phyloP scores from a whole-genome alignment of 2,329 filamentous ascomycete species.

The Lasiodiplodia gonubiensis region DNA sequence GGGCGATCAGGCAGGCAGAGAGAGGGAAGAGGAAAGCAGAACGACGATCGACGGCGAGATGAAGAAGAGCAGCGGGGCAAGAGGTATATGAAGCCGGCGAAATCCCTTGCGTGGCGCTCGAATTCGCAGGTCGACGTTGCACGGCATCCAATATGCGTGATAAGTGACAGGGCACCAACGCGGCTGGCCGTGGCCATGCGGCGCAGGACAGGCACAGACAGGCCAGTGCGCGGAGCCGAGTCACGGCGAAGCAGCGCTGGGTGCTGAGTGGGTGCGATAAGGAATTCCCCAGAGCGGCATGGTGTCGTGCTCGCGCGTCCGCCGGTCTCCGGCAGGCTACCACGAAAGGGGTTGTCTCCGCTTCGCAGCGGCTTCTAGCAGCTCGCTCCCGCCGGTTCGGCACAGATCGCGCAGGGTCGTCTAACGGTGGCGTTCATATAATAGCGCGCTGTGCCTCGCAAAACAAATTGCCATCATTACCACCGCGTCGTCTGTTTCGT shows the following conservation, averaged over 20 bases:
- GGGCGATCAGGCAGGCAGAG: conserved; percentile 16
- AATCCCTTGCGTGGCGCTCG: conserved; percentile 17
- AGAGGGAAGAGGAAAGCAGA: conserved; percentile 11
- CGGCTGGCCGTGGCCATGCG: not conserved
- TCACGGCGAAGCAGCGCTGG: not conserved
- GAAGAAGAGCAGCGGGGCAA: conserved; percentile 2
- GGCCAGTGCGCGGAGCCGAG: conserved; percentile 4
- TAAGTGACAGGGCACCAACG: not conserved
- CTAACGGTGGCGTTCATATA: conserved; percentile 12
- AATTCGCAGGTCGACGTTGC: conserved; percentile 11
- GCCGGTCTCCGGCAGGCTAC: not conserved
- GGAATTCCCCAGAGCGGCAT: conserved; percentile 16
- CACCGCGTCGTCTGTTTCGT: conserved; percentile 16
- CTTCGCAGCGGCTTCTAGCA: conserved; percentile 7
- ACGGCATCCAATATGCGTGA: conserved; percentile 20
- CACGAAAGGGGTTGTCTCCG: conserved; percentile 6
- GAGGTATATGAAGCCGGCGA: conserved; percentile 4
- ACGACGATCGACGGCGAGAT: not conserved
- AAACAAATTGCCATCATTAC: conserved; percentile 1
- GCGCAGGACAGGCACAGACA: conserved; percentile 19
- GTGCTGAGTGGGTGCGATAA: conserved; percentile 23
- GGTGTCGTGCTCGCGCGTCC: not conserved
- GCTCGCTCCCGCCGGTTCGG: conserved; percentile 4
- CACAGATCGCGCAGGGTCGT: not conserved
- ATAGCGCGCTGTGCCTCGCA: not conserved